Conservation (phyloP, 176 grass and related monocot genomes). For the Oryza officinalis region DNA sequence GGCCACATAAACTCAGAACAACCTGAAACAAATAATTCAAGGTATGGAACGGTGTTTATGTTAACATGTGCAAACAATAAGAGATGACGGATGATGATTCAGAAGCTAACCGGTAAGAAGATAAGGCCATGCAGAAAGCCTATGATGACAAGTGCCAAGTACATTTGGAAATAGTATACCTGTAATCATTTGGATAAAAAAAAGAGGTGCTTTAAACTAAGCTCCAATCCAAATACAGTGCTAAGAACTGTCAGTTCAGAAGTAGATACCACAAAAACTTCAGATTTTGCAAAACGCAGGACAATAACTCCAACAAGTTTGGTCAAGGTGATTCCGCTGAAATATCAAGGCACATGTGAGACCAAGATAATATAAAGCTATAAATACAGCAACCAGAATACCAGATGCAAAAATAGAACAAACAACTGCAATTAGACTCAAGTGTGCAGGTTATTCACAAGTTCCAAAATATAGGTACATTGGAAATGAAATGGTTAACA, state of each 20-base stretch:
- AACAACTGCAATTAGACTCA: background rate
- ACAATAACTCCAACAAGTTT: constrained; percentile 97
- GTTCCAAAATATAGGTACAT: background rate
- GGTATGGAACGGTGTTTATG: background rate
- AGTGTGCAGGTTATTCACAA: background rate
- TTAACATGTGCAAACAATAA: background rate
- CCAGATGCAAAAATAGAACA: background rate
- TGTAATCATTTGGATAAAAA: constrained; percentile 42
- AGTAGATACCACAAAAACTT: constrained; percentile 94
- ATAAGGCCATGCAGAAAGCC: constrained; percentile 96
- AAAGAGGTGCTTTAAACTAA: constrained; percentile 19
- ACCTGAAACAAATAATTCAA: constrained; percentile 58
- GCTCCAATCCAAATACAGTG: background rate
- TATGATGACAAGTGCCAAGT: constrained; percentile 89
- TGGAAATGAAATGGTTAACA: constrained; percentile 19
- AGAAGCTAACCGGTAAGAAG: constrained; percentile 77
- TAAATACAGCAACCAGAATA: constrained; percentile 8
- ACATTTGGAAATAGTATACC: constrained; percentile 99
- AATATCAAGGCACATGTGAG: constrained; percentile 41
- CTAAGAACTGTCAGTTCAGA: constrained; percentile 20
- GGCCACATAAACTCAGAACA: constrained; percentile 77
- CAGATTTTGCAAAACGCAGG: constrained; percentile 86
- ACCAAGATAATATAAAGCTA: constrained; percentile 16
- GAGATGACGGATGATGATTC: background rate
- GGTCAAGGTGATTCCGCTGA: constrained; percentile 96